Evolutionary conservation across 139 green algal genomes (phyloP), one percentile per base, ranked within the genome.

Genomic region (Micromonas pusilla): DNA sequence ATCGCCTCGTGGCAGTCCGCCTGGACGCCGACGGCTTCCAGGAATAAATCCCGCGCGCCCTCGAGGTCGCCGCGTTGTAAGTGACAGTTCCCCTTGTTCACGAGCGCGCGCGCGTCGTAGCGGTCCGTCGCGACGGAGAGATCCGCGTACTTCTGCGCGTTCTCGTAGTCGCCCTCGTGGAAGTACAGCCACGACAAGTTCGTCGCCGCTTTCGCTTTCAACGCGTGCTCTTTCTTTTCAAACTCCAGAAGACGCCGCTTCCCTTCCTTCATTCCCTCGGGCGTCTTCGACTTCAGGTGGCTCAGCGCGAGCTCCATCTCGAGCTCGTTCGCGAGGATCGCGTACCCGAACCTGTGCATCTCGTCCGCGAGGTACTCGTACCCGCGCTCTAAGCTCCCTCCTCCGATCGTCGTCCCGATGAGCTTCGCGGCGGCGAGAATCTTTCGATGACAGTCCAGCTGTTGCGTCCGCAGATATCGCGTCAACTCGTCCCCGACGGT

Each of bases 171-270:
- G 19, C 70, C 86, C 84, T 96, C 91, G 65, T 93, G 80, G 53
- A 89, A 82, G 84, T 92, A 87, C 36, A 96, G 82, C 73, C 89
- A 93, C 13, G 86, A 84, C 65, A 96, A 85, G 77, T 93, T 95
- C 73, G 88, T 93, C 54, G 91, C 89, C 13, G 91, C 91, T 52
- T 82, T 82, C 20, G 91, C 89, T 72, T 89, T 85, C 73, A 92
- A 73, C 34, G 79, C 70, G 9, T 87, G 73, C 71, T 92, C 86
- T 75, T 90, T 91, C 54, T 86, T 89, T 83, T 95, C 90, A 84
- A 96, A 96, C n/a, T 89, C 85, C 82, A 93, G 93, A 77, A 93
- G 91, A 21, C 91, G 82, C 2, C 37, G 68, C 2, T 92, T 80
- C 0, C 90, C 91, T 28, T 81, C 76, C 33, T 87, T 83, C 72